Percentiles rank a stretch among this genome's conserved stretches.
phyloP scores from a whole-genome alignment of 345 rosid genomes.

The Melaleuca alternifolia region DNA sequence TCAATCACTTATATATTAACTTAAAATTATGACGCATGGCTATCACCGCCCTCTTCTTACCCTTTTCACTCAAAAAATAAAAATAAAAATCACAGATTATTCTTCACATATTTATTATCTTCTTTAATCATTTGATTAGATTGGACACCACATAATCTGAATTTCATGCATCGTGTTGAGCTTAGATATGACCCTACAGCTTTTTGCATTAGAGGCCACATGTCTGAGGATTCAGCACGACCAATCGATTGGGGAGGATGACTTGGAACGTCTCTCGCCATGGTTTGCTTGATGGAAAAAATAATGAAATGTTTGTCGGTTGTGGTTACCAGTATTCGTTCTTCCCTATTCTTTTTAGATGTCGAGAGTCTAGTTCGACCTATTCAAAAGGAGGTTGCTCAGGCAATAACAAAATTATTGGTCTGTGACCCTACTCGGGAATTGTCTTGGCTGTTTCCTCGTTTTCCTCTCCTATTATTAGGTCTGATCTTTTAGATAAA shows the following conservation, averaged over 20 bases:
- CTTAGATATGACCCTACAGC: background rate
- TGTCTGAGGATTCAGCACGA: background rate
- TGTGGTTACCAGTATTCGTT: background rate
- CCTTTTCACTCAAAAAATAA: background rate
- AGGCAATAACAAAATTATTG: no score
- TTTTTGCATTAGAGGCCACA: background rate
- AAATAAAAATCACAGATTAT: background rate
- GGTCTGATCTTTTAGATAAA: background rate
- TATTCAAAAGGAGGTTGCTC: background rate
- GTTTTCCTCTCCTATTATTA: background rate
- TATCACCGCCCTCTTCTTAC: background rate
- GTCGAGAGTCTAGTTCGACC: background rate
- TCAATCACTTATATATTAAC: background rate
- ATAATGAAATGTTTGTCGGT: background rate
- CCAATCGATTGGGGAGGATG: background rate
- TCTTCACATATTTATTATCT: background rate
- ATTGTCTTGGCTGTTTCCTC: background rate
- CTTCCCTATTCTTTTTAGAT: background rate
- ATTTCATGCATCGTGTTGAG: background rate
- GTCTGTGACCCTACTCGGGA: no score
- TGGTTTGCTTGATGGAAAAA: background rate
- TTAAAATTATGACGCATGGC: background rate
- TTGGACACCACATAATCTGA: background rate
- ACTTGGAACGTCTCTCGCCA: background rate
- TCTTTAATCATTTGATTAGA: background rate